Evolutionary conservation across 306 rosid species (phyloP).

Genomic region (Coriaria nepalensis): DNA sequence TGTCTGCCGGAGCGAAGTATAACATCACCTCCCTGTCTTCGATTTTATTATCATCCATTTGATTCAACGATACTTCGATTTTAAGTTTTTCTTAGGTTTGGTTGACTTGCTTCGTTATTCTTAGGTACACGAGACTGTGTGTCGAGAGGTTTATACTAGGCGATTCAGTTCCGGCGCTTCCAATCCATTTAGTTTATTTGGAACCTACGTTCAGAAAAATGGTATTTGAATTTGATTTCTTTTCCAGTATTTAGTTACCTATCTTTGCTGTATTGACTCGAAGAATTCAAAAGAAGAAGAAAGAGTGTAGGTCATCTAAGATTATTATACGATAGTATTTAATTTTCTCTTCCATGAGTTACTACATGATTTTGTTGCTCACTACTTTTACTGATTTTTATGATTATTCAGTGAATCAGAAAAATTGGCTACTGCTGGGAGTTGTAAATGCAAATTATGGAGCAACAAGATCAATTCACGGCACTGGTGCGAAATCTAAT

Average conservation of each 20-base stretch:
- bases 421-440: constrained; percentile 37
- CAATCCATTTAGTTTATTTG: constrained; percentile 20
- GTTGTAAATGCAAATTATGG: constrained; percentile 28
- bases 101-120: constrained; percentile 2
- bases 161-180: constrained; percentile 35
- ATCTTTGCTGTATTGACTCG: neutral
- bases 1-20: constrained; percentile 19
- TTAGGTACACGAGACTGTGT: constrained; percentile 30
- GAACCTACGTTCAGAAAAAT: constrained; percentile 20
- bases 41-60: neutral
- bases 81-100: neutral
- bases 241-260: neutral
- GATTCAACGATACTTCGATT: neutral
- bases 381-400: constrained; percentile 9
- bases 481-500: constrained; percentile 39
- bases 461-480: constrained; percentile 41
- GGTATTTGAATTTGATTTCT: constrained; percentile 23
- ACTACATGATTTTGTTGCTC: neutral
- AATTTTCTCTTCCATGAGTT: neutral
- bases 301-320: too few species aligned
- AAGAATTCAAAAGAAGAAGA: too few species aligned
- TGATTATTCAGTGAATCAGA: constrained; percentile 22
- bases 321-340: too few species aligned
- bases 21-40: constrained; percentile 1
- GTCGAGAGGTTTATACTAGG: constrained; percentile 26